phyloP scores from a whole-genome alignment of 805 yeast species.

The Phaffomyces thermotolerans region DNA sequence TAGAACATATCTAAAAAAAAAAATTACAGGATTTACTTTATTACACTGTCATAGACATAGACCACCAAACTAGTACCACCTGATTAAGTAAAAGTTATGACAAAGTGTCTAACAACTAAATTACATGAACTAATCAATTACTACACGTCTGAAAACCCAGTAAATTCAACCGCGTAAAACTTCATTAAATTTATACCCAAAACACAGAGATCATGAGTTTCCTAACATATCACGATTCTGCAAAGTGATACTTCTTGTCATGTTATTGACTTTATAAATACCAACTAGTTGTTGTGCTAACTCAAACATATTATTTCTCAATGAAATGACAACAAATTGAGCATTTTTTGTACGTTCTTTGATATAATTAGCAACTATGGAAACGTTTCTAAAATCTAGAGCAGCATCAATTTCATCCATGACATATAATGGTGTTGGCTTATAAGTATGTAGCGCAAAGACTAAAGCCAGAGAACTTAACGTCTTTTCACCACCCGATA shows the following conservation, averaged over 20 bases:
- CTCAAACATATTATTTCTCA: constrained; percentile 97
- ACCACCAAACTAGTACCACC: too few relatives aligned
- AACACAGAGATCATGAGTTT: not conserved
- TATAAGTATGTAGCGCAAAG: constrained; percentile 91
- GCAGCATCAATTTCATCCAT: constrained; percentile 99
- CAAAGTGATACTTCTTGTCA: constrained; percentile 78
- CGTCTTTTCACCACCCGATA: constrained; percentile 98
- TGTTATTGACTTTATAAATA: constrained; percentile 85
- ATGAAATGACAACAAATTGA: constrained; percentile 90
- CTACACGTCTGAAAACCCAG: too few relatives aligned
- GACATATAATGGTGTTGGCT: constrained; percentile 94
- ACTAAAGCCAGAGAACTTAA: constrained; percentile 90
- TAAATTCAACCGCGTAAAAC: too few relatives aligned
- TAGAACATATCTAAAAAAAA: too few relatives aligned
- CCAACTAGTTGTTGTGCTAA: constrained; percentile 92
- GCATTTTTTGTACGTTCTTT: constrained; percentile 94
- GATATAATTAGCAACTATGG: constrained; percentile 95
- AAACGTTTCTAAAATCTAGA: constrained; percentile 90
- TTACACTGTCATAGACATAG: too few relatives aligned
- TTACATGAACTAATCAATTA: too few relatives aligned
- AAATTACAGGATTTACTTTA: too few relatives aligned
- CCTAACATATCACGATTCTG: constrained; percentile 49
- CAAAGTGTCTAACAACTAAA: too few relatives aligned
- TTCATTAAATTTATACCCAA: not conserved
- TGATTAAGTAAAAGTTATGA: too few relatives aligned